Conservation (phyloP, 768 basidiomycete genomes). For the Sporobolomyces pararoseus region DNA sequence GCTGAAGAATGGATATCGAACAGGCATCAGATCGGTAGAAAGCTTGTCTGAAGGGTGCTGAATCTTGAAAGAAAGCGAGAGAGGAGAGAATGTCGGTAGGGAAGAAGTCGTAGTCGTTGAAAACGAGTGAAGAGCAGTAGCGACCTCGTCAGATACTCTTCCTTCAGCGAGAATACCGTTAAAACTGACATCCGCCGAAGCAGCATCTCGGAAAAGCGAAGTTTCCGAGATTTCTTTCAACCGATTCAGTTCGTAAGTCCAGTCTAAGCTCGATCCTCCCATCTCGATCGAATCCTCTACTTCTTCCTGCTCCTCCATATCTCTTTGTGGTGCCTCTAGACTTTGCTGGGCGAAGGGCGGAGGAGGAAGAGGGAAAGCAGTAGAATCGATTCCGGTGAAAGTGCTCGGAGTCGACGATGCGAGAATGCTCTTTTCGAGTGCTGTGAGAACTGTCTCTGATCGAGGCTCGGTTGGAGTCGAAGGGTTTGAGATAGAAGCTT, state of each 20-base stretch:
- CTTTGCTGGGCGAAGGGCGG: not conserved
- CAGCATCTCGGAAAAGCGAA: not conserved
- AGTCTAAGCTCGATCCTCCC: conserved; percentile 1
- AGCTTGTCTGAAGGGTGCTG: not conserved
- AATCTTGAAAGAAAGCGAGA: not conserved
- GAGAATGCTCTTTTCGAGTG: no score
- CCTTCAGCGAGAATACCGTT: not conserved
- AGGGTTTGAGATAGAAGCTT: no score
- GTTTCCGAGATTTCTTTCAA: conserved; percentile 10
- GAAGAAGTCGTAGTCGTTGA: no score
- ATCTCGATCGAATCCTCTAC: not conserved
- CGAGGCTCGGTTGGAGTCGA: not conserved
- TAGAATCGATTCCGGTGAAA: no score
- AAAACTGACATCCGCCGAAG: not conserved
- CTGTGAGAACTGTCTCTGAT: not conserved
- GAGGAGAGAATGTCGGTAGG: not conserved
- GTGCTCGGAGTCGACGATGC: no score
- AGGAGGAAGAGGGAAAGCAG: not conserved
- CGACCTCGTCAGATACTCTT: not conserved
- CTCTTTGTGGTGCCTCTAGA: no score
- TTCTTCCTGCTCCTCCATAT: no score
- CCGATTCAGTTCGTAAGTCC: conserved; percentile 30
- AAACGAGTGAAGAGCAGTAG: not conserved
- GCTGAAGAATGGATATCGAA: not conserved
- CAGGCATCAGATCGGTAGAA: not conserved